A percentile compares a stretch with the other conserved stretches of the same genome.
These are phyloP conservation scores for Plasmopara muralis DNA, from an alignment of 352 stramenopile species.

Conservation along the genomic window DNA sequence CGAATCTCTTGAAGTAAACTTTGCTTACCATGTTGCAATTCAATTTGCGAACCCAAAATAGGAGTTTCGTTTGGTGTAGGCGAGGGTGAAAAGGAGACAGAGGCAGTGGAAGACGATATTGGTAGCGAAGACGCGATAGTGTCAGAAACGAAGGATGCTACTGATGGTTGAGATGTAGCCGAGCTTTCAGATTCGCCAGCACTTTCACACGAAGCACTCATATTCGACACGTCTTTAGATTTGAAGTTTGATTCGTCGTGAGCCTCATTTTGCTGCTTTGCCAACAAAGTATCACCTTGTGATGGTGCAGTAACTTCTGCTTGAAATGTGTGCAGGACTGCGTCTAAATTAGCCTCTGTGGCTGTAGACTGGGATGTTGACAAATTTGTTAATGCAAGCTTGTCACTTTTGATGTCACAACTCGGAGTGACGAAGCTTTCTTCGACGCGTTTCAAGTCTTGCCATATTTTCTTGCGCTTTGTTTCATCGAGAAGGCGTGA, in stretches of 20 bases:
- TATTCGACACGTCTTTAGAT: constrained; percentile 3
- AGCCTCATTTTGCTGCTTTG: constrained; percentile 15
- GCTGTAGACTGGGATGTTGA: constrained; percentile 17
- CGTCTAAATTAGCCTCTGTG: constrained; percentile 25
- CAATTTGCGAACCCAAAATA: constrained; percentile 25
- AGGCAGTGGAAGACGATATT: not conserved
- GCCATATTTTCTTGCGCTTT: constrained; percentile 73
- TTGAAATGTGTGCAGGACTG: constrained; percentile 25
- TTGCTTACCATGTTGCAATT: constrained; percentile 34
- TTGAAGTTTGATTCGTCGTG: constrained; percentile 13
- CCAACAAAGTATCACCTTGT: constrained; percentile 4
- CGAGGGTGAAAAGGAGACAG: too few species aligned
- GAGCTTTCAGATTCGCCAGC: constrained; percentile 5
- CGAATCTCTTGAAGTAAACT: constrained; percentile 28
- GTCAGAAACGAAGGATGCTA: constrained; percentile 3
- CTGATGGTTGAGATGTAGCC: constrained; percentile 11
- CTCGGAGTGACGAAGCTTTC: constrained; percentile 30
- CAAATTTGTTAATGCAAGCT: constrained; percentile 10
- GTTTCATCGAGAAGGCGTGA: constrained; percentile 57
- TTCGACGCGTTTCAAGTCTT: constrained; percentile 62
- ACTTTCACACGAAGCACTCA: constrained; percentile 7
- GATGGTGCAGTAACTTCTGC: constrained; percentile 13
- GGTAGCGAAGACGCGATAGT: not conserved
- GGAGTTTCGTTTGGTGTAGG: not conserved
- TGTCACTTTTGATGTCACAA: constrained; percentile 9